phyloP scores from a whole-genome alignment of 1,284 basidiomycete species.

The Pisolithus thermaeus region DNA sequence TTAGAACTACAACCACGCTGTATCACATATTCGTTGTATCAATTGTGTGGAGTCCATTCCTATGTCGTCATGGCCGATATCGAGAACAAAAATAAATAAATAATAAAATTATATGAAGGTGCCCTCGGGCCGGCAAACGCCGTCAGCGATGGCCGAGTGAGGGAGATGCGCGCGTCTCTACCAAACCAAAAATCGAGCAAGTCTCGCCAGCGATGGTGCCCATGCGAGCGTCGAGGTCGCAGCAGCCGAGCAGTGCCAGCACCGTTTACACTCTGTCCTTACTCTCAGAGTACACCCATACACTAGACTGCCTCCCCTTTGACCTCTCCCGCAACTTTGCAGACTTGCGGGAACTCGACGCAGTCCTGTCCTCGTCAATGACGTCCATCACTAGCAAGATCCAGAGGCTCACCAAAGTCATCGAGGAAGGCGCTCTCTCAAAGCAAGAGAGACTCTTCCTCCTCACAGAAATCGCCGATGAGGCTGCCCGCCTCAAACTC shows the following conservation, averaged over 20 bases:
- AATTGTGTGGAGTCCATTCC: neutral
- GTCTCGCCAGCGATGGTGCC: slow-evolving; percentile 21
- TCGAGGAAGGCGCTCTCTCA: slow-evolving; percentile 61
- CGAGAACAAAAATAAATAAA: neutral
- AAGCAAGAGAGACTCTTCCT: slow-evolving; percentile 83
- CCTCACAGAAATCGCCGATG: slow-evolving; percentile 90
- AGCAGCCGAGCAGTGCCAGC: slow-evolving; percentile 30
- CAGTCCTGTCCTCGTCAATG: slow-evolving; percentile 88
- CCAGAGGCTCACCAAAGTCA: slow-evolving; percentile 65
- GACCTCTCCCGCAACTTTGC: slow-evolving; percentile 93
- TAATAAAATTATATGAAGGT: neutral
- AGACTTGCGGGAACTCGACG: slow-evolving; percentile 96
- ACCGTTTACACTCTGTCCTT: slow-evolving; percentile 59
- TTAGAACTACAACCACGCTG: slow-evolving; percentile 15
- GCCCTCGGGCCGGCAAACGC: slow-evolving; percentile 27
- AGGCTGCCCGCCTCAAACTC: slow-evolving; percentile 85
- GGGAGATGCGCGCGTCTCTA: neutral
- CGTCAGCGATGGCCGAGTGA: slow-evolving; percentile 3
- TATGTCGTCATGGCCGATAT: neutral
- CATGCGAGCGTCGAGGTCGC: slow-evolving; percentile 22
- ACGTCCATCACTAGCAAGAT: slow-evolving; percentile 76
- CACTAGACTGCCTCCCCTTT: slow-evolving; percentile 88
- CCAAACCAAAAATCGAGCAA: neutral
- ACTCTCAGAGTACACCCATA: slow-evolving; percentile 83
- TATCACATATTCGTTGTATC: slow-evolving; percentile 11